These are phyloP conservation scores for Agarophyton chilense DNA, from an alignment of 23 red algal genomes.

Conservation along the genomic window DNA sequence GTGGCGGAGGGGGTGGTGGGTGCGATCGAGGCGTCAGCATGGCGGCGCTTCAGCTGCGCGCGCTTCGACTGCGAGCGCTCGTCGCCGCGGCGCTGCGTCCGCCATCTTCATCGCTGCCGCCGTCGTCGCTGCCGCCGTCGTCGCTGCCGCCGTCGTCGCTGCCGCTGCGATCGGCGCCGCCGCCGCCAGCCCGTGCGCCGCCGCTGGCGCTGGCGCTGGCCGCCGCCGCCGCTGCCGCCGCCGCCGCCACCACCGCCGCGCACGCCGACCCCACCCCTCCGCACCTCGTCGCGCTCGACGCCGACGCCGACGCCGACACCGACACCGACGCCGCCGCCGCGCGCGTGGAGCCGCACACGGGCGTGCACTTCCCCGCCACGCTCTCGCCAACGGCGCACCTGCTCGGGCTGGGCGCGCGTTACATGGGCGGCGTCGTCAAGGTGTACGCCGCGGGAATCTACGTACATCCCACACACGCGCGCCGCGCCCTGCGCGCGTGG, in stretches of 20 bases:
- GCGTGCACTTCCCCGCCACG: slow-evolving; percentile 32
- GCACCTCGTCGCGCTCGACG: too few relatives aligned
- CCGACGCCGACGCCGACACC: neutral
- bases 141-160: too few relatives aligned
- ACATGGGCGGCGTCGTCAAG: slow-evolving; percentile 80
- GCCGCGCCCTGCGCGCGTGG: neutral
- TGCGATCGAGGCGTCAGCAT: too few relatives aligned
- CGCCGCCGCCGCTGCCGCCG: neutral
- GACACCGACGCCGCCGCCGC: neutral
- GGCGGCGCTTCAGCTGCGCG: too few relatives aligned
- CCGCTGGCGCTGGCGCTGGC: neutral
- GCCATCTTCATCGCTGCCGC: too few relatives aligned
- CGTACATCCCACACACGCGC: neutral
- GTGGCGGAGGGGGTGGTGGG: too few relatives aligned
- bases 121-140: neutral
- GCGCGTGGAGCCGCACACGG: slow-evolving; percentile 22
- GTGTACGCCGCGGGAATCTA: slow-evolving; percentile 91
- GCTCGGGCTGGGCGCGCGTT: slow-evolving; percentile 61
- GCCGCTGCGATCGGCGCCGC: neutral
- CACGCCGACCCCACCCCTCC: slow-evolving; percentile 12
- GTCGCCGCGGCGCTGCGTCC: too few relatives aligned
- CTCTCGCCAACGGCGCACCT: neutral
- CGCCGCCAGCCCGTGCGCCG: slow-evolving; percentile 1
- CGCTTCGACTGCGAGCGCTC: too few relatives aligned
- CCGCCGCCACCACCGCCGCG: neutral